A percentile compares a stretch with the other conserved stretches of the same genome.
phyloP scores from a whole-genome alignment of 2,329 filamentous ascomycete genomes.

The Cadophora malorum region DNA sequence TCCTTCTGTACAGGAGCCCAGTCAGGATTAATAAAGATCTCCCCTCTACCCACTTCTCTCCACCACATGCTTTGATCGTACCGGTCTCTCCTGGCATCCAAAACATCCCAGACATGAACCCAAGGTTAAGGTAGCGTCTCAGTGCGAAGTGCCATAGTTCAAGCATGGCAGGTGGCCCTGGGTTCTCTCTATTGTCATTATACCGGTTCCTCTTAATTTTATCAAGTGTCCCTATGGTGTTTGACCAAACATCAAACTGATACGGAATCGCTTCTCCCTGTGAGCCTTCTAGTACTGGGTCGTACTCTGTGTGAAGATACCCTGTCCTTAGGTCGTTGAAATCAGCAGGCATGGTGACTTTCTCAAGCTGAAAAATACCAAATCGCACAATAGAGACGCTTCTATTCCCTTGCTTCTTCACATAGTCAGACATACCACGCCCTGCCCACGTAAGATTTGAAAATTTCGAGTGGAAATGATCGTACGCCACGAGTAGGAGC shows the following conservation, averaged over 20 bases:
- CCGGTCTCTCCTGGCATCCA: slow-evolving; percentile 23
- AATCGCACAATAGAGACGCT: slow-evolving; percentile 31
- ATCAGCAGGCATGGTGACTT: slow-evolving; percentile 30
- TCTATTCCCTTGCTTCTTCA: slow-evolving; percentile 25
- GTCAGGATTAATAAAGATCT: slow-evolving; percentile 27
- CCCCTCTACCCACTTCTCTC: slow-evolving; percentile 28
- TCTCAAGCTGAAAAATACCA: slow-evolving; percentile 32
- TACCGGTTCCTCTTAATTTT: slow-evolving; percentile 10
- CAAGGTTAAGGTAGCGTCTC: slow-evolving; percentile 29
- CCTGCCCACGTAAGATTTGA: slow-evolving; percentile 9
- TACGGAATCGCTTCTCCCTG: slow-evolving; percentile 26
- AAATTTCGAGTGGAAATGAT: slow-evolving; percentile 30
- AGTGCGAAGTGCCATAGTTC: slow-evolving; percentile 32
- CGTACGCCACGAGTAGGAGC: slow-evolving; percentile 33
- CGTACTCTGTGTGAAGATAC: slow-evolving; percentile 22
- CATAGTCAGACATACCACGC: neutral
- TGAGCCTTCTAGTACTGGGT: slow-evolving; percentile 25
- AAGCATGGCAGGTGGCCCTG: slow-evolving; percentile 28
- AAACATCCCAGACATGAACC: slow-evolving; percentile 25
- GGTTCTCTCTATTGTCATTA: slow-evolving; percentile 22
- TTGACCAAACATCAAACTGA: slow-evolving; percentile 22
- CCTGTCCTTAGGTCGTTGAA: slow-evolving; percentile 26
- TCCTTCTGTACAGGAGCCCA: slow-evolving; percentile 30
- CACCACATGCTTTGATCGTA: slow-evolving; percentile 20
- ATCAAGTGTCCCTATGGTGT: slow-evolving; percentile 10